Conservation (phyloP, 768 basidiomycete genomes). For the Termitomyces eurrhizus region DNA sequence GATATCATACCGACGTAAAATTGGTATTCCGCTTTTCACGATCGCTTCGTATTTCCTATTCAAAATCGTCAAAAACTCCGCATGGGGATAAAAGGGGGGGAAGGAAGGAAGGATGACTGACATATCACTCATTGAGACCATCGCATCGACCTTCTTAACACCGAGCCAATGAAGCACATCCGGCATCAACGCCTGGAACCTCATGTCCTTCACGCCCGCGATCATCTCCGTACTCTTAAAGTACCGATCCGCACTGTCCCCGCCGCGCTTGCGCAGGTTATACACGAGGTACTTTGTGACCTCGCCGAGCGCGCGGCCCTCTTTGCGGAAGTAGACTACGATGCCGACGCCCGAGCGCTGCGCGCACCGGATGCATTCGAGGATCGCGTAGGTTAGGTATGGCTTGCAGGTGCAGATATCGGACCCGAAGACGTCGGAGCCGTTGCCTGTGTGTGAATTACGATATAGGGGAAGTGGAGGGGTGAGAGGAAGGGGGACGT, state of each 20-base stretch:
- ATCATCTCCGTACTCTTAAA: conserved; percentile 92
- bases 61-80: not conserved
- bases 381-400: conserved; percentile 88
- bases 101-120: conserved; percentile 13
- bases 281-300: conserved; percentile 96
- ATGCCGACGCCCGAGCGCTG: conserved; percentile 79
- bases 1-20: conserved; percentile 79
- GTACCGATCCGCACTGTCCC: conserved; percentile 90
- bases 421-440: conserved; percentile 94
- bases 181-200: conserved; percentile 94
- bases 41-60: conserved; percentile 92
- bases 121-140: conserved; percentile 93
- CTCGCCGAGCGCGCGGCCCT: conserved; percentile 90
- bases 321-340: conserved; percentile 93
- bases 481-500: conserved; percentile 15
- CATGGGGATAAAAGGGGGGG: not conserved
- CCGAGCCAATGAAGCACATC: conserved; percentile 96
- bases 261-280: conserved; percentile 92
- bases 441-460: conserved; percentile 54
- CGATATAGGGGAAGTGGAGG: not conserved
- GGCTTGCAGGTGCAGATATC: conserved; percentile 94
- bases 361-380: conserved; percentile 83
- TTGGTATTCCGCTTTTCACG: conserved; percentile 82
- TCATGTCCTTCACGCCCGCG: conserved; percentile 94
- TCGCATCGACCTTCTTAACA: conserved; percentile 81